A percentile compares a stretch with the other conserved stretches of the same genome.
These are phyloP conservation scores for Boletales sp. DNA, from an alignment of 768 basidiomycete genomes.

Conservation along the genomic window DNA sequence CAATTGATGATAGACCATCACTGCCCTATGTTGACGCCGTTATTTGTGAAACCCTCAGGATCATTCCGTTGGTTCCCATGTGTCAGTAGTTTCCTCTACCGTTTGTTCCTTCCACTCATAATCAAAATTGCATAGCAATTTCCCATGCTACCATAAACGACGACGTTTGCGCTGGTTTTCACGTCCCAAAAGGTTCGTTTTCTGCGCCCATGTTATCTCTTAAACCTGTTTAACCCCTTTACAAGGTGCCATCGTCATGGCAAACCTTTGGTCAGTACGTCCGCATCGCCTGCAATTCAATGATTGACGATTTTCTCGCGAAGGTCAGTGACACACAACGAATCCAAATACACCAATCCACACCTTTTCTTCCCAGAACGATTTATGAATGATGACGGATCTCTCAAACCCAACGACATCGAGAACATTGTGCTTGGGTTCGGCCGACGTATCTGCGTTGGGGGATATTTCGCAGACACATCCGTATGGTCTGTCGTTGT, in stretches of 20 bases:
- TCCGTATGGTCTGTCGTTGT: constrained; percentile 6
- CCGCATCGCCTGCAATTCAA: not conserved
- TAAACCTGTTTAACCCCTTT: not conserved
- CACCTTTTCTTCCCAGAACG: constrained; percentile 5
- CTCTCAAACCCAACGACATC: not conserved
- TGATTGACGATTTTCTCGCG: not conserved
- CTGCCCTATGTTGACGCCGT: constrained; percentile 8
- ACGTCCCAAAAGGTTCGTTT: constrained; percentile 5
- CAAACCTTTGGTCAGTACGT: constrained; percentile 4
- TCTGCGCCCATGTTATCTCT: no score
- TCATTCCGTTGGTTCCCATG: constrained; percentile 3
- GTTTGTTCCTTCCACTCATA: not conserved
- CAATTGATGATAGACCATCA: constrained; percentile 4
- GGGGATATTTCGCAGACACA: constrained; percentile 14
- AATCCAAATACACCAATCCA: constrained; percentile 3
- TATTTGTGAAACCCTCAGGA: constrained; percentile 3
- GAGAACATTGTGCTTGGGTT: constrained; percentile 19
- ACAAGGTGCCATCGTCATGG: constrained; percentile 1
- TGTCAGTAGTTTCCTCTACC: not conserved
- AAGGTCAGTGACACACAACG: constrained; percentile 6
- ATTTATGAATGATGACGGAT: constrained; percentile 1
- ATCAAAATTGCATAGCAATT: not conserved
- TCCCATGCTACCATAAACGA: constrained; percentile 3
- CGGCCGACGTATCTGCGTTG: constrained; percentile 21
- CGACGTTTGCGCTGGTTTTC: constrained; percentile 5